phyloP scores from a whole-genome alignment of 176 grass and related monocot genomes.

The Areca catechu region DNA sequence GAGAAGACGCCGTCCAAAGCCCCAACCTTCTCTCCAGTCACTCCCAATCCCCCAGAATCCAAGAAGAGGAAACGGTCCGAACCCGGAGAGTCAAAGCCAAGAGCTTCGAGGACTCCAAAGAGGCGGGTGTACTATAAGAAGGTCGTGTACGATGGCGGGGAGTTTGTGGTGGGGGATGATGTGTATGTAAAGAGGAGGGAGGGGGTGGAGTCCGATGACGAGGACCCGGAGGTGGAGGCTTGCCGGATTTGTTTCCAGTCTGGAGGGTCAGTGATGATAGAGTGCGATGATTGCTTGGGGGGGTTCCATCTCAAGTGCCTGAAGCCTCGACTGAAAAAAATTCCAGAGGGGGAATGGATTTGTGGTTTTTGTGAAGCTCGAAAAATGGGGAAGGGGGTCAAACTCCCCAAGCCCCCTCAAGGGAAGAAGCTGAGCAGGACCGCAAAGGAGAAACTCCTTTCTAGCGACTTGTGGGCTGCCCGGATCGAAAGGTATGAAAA shows the following conservation, averaged over 20 bases:
- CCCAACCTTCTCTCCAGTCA: background rate
- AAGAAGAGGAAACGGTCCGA: too few species aligned
- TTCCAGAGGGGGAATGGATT: constrained; percentile 83
- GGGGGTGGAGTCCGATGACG: constrained; percentile 47
- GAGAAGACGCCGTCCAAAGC: background rate
- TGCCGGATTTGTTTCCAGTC: constrained; percentile 69
- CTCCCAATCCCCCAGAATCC: constrained; percentile 8
- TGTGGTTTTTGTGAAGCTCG: constrained; percentile 58
- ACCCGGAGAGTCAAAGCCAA: background rate
- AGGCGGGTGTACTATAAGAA: constrained; percentile 48
- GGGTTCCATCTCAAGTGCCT: constrained; percentile 81
- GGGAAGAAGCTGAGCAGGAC: constrained; percentile 62
- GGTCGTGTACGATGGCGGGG: constrained; percentile 55
- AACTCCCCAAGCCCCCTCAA: constrained; percentile 39
- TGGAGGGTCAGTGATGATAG: constrained; percentile 54
- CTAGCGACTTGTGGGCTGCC: constrained; percentile 69
- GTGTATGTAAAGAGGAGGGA: constrained; percentile 80
- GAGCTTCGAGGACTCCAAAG: constrained; percentile 11
- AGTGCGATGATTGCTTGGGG: constrained; percentile 84
- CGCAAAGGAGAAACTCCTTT: constrained; percentile 73
- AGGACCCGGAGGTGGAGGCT: constrained; percentile 54
- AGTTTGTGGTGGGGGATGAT: constrained; percentile 65
- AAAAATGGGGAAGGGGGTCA: constrained; percentile 35
- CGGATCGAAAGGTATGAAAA: constrained; percentile 52
- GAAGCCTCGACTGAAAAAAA: constrained; percentile 55